phyloP scores from a whole-genome alignment of 2,329 filamentous ascomycete species.

The Colletotrichum endophyticum region DNA sequence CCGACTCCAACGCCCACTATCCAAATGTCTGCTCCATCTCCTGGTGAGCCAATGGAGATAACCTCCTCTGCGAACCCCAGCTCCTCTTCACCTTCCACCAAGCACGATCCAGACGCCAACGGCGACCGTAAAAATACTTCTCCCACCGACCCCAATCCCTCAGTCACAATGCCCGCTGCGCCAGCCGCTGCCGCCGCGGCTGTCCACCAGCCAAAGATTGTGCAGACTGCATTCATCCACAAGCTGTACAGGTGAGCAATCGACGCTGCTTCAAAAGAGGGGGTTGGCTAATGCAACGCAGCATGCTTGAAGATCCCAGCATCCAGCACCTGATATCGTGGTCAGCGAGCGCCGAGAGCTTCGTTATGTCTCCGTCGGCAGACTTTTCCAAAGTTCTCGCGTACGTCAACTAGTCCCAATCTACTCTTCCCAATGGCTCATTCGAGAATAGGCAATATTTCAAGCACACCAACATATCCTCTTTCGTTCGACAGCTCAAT shows the following conservation, averaged over 20 bases:
- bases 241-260: slow-evolving; percentile 91
- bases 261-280: not conserved
- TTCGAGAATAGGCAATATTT: slow-evolving; percentile 81
- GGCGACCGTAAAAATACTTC: slow-evolving; percentile 40
- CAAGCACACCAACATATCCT: slow-evolving; percentile 99
- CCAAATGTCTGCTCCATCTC: slow-evolving; percentile 63
- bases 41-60: slow-evolving; percentile 67
- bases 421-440: not conserved
- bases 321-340: slow-evolving; percentile 98
- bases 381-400: slow-evolving; percentile 98
- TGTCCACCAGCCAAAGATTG: slow-evolving; percentile 93
- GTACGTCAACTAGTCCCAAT: slow-evolving; percentile 60
- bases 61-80: slow-evolving; percentile 54
- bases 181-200: slow-evolving; percentile 68
- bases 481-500: slow-evolving; percentile 95
- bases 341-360: slow-evolving; percentile 93
- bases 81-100: slow-evolving; percentile 3
- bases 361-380: slow-evolving; percentile 96
- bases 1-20: slow-evolving; percentile 62
- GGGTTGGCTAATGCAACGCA: slow-evolving; percentile 41
- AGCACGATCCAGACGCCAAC: slow-evolving; percentile 28
- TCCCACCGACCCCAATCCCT: slow-evolving; percentile 41
- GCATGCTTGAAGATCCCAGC: slow-evolving; percentile 93
- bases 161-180: slow-evolving; percentile 55
- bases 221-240: slow-evolving; percentile 98